Conservation (phyloP, 306 rosid genomes). For the Medicago arabica region DNA sequence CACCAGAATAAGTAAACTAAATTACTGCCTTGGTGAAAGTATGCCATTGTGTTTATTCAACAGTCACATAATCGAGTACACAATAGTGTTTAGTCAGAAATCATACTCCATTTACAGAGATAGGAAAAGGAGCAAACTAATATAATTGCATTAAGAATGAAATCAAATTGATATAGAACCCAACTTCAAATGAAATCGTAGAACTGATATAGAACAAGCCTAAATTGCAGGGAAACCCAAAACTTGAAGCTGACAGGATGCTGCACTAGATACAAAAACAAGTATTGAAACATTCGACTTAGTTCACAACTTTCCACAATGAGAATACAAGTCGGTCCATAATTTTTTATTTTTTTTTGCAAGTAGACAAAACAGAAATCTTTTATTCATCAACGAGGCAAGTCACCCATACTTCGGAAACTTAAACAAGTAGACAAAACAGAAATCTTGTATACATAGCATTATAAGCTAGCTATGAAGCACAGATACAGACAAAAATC, state of each 20-base stretch:
- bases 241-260: not conserved
- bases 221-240: not conserved
- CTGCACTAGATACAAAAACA: constrained; percentile 5
- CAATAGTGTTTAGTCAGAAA: not conserved
- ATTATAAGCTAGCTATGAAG: not conserved
- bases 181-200: not conserved
- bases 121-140: not conserved
- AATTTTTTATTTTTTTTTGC: too few relatives aligned
- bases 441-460: not conserved
- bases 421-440: too few relatives aligned
- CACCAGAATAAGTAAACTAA: not conserved
- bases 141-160: not conserved
- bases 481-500: too few relatives aligned
- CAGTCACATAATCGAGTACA: not conserved
- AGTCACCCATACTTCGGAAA: not conserved
- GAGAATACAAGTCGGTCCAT: not conserved
- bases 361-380: not conserved
- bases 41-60: not conserved
- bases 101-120: not conserved
- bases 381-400: not conserved
- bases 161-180: not conserved
- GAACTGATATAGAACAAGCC: not conserved
- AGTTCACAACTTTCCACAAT: not conserved
- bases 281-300: not conserved
- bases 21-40: not conserved